Evolutionary conservation across 2,329 filamentous ascomycete genomes (phyloP).

Genomic region (Ophiostoma pallidulum): DNA sequence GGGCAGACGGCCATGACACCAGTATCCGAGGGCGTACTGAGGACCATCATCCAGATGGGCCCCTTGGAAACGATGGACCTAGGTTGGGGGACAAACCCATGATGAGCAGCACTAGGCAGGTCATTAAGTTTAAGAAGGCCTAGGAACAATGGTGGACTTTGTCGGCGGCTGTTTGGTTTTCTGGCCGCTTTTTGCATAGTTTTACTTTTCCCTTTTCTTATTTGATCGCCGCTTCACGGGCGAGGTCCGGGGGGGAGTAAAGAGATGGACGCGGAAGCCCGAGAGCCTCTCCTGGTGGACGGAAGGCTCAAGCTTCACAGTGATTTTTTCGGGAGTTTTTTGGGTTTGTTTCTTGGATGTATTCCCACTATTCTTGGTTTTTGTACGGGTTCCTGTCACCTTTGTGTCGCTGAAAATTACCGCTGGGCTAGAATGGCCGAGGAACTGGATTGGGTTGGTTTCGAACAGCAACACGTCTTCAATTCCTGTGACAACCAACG

Average conservation of each 20-base stretch:
- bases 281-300: background rate
- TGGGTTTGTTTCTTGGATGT: background rate
- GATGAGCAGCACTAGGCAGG: background rate
- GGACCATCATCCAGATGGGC: conserved; percentile 48
- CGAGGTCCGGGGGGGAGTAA: background rate
- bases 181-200: no score
- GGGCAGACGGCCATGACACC: conserved; percentile 41
- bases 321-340: background rate
- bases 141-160: no score
- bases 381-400: background rate
- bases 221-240: background rate
- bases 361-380: background rate
- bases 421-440: background rate
- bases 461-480: conserved; percentile 1
- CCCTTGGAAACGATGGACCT: conserved; percentile 52
- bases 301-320: no score
- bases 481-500: conserved; percentile 2
- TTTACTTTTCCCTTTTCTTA: background rate
- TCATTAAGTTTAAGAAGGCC: no score
- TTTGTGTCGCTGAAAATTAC: no score
- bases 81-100: conserved; percentile 33
- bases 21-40: conserved; percentile 47
- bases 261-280: background rate
- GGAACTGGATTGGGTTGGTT: background rate
- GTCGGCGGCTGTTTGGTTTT: no score